Base-by-base conservation (phyloP, 116 monocot species). In the Thalassia testudinum region DNA sequence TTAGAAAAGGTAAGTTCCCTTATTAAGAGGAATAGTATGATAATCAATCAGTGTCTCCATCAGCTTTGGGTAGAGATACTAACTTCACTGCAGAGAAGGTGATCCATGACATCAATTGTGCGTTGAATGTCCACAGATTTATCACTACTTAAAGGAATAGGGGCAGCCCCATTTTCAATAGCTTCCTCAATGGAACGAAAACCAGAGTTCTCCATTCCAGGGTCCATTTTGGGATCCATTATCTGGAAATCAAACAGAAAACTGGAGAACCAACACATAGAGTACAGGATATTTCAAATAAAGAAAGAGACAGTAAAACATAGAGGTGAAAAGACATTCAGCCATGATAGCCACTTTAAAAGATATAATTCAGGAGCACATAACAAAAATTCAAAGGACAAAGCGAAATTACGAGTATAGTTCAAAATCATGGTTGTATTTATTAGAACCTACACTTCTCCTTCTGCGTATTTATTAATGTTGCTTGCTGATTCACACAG, bases 171-270 rank as follows among this genome's bases (percentile, higher is more conserved):
- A 70, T 69, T 65, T 65, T 85, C 89, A 59, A 99, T 83, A 52
- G 99, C 99, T 78, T 99, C 99, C 38, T 99, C 90, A 66, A 99
- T 30, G 29, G 99, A 89, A 55, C 55, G 65, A 58, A 75, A 90
- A 20, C 75, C 78, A 77, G 61, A 80, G 23, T 29, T 52, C 52
- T 82, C 81, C 62, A 90, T 90, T 49, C 99, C 99, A 50, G 86
- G 75, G 70, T 99, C 99, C 99, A 99, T 99, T 47, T 90, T 99
- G 43, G 99, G 99, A 73, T 99, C 99, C 99, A 99, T 99, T 62
- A 99, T 90, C 99, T 99, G 63, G 12, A 67, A 66, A 51, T 37
- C 16, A 59, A 59, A 43, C 20, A 59, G 24, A 42, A 34, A 34
- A 34, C n/a, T 34, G 30, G 30, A 34, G 30, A 34, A 34, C 3